Conservation (phyloP, 148 eudicot species). For the Spergularia marina region DNA sequence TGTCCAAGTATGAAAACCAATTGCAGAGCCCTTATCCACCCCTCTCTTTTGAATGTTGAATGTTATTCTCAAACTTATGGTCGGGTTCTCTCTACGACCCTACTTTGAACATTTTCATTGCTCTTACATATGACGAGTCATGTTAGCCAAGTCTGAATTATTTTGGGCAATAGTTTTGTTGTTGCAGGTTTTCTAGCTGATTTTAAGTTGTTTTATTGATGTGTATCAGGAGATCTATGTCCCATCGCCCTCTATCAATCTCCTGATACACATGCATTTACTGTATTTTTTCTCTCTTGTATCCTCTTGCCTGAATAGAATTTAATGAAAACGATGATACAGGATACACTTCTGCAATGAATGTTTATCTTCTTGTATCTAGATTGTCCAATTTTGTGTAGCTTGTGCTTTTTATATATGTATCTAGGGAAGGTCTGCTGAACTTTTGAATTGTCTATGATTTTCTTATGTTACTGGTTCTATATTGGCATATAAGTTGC, state of each 20-base stretch:
- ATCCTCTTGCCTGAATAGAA: no score
- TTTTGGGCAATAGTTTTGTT: no score
- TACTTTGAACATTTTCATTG: no score
- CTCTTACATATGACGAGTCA: no score
- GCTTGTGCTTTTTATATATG: not conserved
- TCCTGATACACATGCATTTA: not conserved
- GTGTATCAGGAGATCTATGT: not conserved
- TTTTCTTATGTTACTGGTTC: not conserved
- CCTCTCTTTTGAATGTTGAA: not conserved
- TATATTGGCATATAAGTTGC: not conserved
- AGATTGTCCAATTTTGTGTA: not conserved
- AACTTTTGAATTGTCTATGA: not conserved
- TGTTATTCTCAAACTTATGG: not conserved
- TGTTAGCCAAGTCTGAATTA: no score
- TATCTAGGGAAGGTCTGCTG: not conserved
- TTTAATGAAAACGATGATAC: no score
- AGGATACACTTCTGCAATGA: not conserved
- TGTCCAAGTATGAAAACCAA: not conserved
- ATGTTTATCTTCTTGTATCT: not conserved
- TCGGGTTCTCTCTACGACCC: no score
- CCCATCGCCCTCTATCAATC: not conserved
- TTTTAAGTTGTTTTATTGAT: not conserved
- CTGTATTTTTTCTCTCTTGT: not conserved
- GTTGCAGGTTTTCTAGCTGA: not conserved
- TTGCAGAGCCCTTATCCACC: not conserved